These are phyloP conservation scores for Schizothecium vesticola DNA, from an alignment of 495 filamentous ascomycete species.

Conservation along the genomic window DNA sequence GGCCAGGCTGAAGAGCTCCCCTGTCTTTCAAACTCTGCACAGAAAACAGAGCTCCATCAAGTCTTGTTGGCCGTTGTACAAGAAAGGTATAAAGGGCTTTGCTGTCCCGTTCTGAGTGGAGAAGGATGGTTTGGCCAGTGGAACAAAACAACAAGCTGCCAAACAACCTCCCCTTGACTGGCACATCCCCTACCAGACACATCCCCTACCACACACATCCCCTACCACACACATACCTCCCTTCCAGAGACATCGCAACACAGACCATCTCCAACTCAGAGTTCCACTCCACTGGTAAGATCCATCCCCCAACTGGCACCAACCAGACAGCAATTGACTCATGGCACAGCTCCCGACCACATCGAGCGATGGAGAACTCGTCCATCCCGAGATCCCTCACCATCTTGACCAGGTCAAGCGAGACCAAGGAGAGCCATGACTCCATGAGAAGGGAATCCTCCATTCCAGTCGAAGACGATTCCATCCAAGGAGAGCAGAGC, in stretches of 20 bases:
- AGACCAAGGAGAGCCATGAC: background rate
- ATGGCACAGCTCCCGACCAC: background rate
- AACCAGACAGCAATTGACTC: background rate
- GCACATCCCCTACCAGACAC: background rate
- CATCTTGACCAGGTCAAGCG: slow-evolving; percentile 1
- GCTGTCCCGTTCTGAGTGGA: background rate
- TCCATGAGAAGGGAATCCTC: background rate
- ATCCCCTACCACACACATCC: background rate
- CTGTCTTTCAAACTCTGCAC: background rate
- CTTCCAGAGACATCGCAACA: background rate
- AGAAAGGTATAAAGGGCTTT: background rate
- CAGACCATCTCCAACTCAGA: background rate
- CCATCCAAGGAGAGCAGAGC: background rate
- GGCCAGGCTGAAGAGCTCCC: background rate
- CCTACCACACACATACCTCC: too few species aligned
- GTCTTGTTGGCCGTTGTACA: background rate
- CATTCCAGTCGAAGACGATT: background rate
- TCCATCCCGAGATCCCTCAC: background rate
- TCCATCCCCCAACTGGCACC: background rate
- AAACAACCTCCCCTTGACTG: background rate
- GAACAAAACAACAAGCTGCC: background rate
- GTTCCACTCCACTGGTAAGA: background rate
- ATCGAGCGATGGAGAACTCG: background rate
- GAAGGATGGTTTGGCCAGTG: background rate
- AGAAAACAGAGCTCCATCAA: background rate